A percentile compares a stretch with the other conserved stretches of the same genome.
phyloP scores from a whole-genome alignment of 208 protist species.

The Leishmania guyanensis region DNA sequence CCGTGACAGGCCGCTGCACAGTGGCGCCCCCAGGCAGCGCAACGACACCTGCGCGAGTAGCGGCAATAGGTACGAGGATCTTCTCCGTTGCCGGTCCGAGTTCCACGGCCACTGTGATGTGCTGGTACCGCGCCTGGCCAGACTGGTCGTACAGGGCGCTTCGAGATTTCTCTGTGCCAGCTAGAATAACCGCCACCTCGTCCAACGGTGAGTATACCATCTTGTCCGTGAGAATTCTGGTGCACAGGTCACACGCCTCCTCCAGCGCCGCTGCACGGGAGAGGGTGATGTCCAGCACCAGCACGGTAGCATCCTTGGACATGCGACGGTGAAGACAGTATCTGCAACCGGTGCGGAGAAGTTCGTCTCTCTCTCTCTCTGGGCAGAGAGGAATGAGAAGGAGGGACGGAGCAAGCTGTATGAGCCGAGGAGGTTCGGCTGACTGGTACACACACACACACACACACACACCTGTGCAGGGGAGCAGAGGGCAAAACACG shows the following conservation, averaged over 20 bases:
- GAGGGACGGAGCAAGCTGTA: not conserved
- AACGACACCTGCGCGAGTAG: not conserved
- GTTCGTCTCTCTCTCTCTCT: not conserved
- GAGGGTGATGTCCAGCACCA: constrained; percentile 61
- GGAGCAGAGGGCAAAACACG: not conserved
- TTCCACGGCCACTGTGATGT: constrained; percentile 20
- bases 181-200: constrained; percentile 73
- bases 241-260: constrained; percentile 42
- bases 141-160: constrained; percentile 38
- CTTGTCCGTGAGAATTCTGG: constrained; percentile 30
- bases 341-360: not conserved
- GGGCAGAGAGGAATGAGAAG: not conserved
- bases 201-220: constrained; percentile 61
- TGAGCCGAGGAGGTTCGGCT: not conserved
- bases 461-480: not conserved
- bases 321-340: not conserved
- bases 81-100: constrained; percentile 12
- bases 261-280: constrained; percentile 10
- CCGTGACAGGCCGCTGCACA: not conserved
- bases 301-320: constrained; percentile 39
- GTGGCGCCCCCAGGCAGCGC: not conserved
- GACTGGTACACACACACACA: not conserved
- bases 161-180: constrained; percentile 41
- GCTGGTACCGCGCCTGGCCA: constrained; percentile 21
- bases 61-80: constrained; percentile 10